Base-by-base conservation (phyloP, 2,329 filamentous ascomycete genomes). In the Ustilaginoidea virens region DNA sequence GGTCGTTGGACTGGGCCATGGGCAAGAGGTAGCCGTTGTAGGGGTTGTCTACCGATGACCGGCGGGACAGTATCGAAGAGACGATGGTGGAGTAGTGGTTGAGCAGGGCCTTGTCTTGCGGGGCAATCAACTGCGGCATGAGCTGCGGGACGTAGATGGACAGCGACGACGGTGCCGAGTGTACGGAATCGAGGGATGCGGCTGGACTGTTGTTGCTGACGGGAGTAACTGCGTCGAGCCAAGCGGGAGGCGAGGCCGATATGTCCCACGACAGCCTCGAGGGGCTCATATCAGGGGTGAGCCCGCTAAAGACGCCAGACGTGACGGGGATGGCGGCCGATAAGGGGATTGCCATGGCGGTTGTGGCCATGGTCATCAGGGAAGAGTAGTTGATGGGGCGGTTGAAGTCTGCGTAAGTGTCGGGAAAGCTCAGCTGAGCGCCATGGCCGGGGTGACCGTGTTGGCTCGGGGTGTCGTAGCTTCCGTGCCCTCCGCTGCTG, bases 61-160 rank as follows among this genome's bases (percentile, higher is more conserved):
- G 41, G n/a, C 48, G 40, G 1, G 48, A 52, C 2, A 52, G 42
- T 5, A 52, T 41, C 2, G 45, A 41, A 0, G 48, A 46, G 10
- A 52, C 49, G 8, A 52, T 49, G 14, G 42, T 47, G 1, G 44
- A 43, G 25, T 50, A 52, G 32, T 52, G 49, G 31, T 52, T 52
- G 23, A 52, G 39, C 2, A 52, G 35, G 12, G 46, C 47, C 28
- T 41, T 46, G 30, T 52, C 49, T 24, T 47, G 36, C 3, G 45
- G 36, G 5, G 41, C 39, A 7, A 31, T 34, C 12, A 52, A 31
- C 29, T 50, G 45, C 9, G 49, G 49, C 8, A 49, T 33, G 12
- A 49, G 18, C 17, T 44, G 45, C 9, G 45, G 46, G 3, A 48
- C 34, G 26, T 49, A 49, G 11, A 48, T 27, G 2, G 43, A 46